These are phyloP conservation scores for Neocatenulostroma microsporum DNA, from an alignment of 2,329 filamentous ascomycete species.

Conservation along the genomic window DNA sequence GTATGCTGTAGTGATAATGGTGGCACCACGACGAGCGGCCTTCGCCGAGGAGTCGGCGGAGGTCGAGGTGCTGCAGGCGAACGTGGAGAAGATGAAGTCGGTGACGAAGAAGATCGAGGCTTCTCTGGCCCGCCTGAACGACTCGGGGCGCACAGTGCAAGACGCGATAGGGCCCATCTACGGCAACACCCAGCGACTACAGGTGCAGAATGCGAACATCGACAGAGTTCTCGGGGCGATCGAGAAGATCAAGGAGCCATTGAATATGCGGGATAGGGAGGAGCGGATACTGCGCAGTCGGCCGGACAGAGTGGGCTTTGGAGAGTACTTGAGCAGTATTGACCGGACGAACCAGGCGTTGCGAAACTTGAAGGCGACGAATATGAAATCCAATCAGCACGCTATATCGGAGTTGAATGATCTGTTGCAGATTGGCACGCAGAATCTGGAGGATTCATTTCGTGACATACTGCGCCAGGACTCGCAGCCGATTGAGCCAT, in stretches of 20 bases:
- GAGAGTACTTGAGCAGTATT: slow-evolving; percentile 79
- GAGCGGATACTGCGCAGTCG: slow-evolving; percentile 74
- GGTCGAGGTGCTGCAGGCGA: slow-evolving; percentile 58
- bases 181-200: slow-evolving; percentile 81
- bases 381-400: slow-evolving; percentile 83
- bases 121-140: slow-evolving; percentile 73
- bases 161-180: slow-evolving; percentile 90
- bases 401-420: slow-evolving; percentile 72
- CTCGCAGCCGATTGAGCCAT: slow-evolving; percentile 71
- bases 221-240: slow-evolving; percentile 81
- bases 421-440: slow-evolving; percentile 69
- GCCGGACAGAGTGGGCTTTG: slow-evolving; percentile 73
- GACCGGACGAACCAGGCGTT: slow-evolving; percentile 84
- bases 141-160: slow-evolving; percentile 81
- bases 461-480: slow-evolving; percentile 71
- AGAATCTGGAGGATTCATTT: slow-evolving; percentile 78
- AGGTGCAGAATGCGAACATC: slow-evolving; percentile 82
- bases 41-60: slow-evolving; percentile 61
- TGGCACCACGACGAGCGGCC: slow-evolving; percentile 48
- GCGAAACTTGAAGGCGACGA: slow-evolving; percentile 76
- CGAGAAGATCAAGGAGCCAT: slow-evolving; percentile 78
- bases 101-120: slow-evolving; percentile 94
- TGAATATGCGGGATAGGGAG: slow-evolving; percentile 84
- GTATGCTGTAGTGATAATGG: no score
- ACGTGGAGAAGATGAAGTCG: slow-evolving; percentile 83